Base-by-base conservation (phyloP, 148 eudicot species). In the Selenicereus undatus region DNA sequence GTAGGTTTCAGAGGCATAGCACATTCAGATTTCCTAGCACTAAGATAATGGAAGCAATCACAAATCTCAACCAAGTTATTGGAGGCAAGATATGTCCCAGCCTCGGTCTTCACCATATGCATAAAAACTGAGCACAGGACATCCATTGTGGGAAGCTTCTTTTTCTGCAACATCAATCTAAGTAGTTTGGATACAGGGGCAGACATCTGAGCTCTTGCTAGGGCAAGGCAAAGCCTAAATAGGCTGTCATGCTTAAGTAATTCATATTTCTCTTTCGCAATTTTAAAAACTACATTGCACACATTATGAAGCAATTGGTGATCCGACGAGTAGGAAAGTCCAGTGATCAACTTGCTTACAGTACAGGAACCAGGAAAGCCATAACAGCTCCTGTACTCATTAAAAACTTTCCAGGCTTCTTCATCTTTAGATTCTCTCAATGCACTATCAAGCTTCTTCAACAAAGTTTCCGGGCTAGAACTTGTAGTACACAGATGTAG, bases 21-120 rank as follows among this genome's bases (percentile, higher is more conserved):
- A 75, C 58, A 51, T 58, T 79, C 82, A 58, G 90, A 82, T 69
- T 82, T 89, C 30, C 87, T 87, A 50, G 65, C 78, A 66, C 71
- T 84, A 26, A 81, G 73, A 45, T 56, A 76, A 73, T 68, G 81
- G 77, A 84, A 84, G 58, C 45, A 79, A 39, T 84, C 88, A 88
- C 91, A 92, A 79, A 93, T 87, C 76, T 93, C 93, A 51, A 86
- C 52, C 85, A 96, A 90, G 69, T 92, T 83, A 88, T 93, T 96
- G 26, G 98, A 91, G 42, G 93, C 92, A 80, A 96, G 79, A 83
- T 68, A 78, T 16, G 89, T 80, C 64, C 99, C 99, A 70, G 83
- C 84, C 78, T 91, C 90, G 43, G 91, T 90, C 88, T 89, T 93
- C 71, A 91, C 94, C 89, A 96, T 89, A 90, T 96, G 98, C 86